These are phyloP conservation scores for Babesia gibsoni DNA, from an alignment of 169 alveolate species.

Conservation along the genomic window DNA sequence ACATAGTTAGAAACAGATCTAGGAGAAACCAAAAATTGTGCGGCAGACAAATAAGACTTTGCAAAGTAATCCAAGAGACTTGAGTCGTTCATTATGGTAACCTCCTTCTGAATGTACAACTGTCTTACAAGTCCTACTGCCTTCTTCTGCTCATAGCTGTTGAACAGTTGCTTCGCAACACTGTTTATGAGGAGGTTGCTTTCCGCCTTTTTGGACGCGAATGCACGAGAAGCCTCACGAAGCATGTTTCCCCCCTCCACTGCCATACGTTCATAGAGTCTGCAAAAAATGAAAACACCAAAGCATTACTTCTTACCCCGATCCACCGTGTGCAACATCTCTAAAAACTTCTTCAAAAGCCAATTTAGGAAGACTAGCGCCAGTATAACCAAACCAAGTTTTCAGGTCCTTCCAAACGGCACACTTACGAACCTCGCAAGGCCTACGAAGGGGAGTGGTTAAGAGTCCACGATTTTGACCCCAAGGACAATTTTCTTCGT, in stretches of 20 bases:
- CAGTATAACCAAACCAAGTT: constrained; percentile 62
- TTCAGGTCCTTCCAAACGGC: constrained; percentile 66
- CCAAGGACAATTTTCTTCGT: constrained; percentile 68
- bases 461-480: constrained; percentile 21
- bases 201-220: constrained; percentile 30
- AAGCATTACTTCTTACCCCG: constrained; percentile 38
- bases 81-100: constrained; percentile 38
- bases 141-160: not conserved
- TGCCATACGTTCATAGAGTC: constrained; percentile 64
- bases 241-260: constrained; percentile 63
- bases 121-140: constrained; percentile 14
- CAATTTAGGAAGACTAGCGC: constrained; percentile 34
- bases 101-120: constrained; percentile 48
- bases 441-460: constrained; percentile 37
- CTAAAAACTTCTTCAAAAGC: constrained; percentile 55
- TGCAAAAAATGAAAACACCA: not conserved
- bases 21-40: constrained; percentile 48
- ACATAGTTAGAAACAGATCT: constrained; percentile 60
- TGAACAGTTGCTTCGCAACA: constrained; percentile 40
- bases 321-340: constrained; percentile 66
- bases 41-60: constrained; percentile 54
- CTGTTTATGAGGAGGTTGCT: constrained; percentile 33
- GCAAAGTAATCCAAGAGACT: constrained; percentile 45
- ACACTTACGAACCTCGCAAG: constrained; percentile 59
- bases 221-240: constrained; percentile 36